Base-by-base conservation (phyloP, 805 yeast species). In the Zygoascus bituminiphila region DNA sequence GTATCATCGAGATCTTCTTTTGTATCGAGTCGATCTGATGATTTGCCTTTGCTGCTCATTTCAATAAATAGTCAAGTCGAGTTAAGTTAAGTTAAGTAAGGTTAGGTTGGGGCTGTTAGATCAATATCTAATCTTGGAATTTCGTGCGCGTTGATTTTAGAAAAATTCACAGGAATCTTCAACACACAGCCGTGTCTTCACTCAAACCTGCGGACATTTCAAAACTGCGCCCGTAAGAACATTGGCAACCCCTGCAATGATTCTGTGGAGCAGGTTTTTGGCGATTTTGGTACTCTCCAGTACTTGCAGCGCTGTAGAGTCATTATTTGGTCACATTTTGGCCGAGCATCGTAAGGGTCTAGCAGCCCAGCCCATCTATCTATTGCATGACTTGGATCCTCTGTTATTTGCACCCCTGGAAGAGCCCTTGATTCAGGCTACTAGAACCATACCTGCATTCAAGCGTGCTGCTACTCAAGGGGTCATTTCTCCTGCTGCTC, bases 1-100 rank as follows among this genome's bases (percentile, higher is more conserved):
- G 46, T 60, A 22, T 42, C 51, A 45, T 44, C 26, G 4, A 14
- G 14, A n/a, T 21, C 22, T 5, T 36, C 39, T 36, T 36, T 5
- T 12, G 22, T 12, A 15, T 15, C 17, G 33, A n/a, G n/a, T n/a
- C n/a, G n/a, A n/a, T n/a, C n/a, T n/a, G n/a, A n/a, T n/a, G n/a
- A 15, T 15, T 29, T 29, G 33, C 33, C 33, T 29, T 29, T 29
- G 9, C 33, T 29, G 33, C 33, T 29, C 33, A 29, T 29, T 12
- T 29, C 9, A 25, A n/a, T n/a, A n/a, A n/a, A n/a, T 25, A 12
- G 29, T 29, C 7, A 2, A 15, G 33, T 29, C 33, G 33, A 12
- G 33, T 29, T 29, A n/a, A n/a, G n/a, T n/a, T n/a, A n/a, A n/a
- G n/a, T n/a, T n/a, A n/a, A n/a, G n/a, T n/a, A n/a, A n/a, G n/a